Evolutionary conservation across 805 yeast genomes (phyloP).

Genomic region (Ogataea trehaloabstinens): DNA sequence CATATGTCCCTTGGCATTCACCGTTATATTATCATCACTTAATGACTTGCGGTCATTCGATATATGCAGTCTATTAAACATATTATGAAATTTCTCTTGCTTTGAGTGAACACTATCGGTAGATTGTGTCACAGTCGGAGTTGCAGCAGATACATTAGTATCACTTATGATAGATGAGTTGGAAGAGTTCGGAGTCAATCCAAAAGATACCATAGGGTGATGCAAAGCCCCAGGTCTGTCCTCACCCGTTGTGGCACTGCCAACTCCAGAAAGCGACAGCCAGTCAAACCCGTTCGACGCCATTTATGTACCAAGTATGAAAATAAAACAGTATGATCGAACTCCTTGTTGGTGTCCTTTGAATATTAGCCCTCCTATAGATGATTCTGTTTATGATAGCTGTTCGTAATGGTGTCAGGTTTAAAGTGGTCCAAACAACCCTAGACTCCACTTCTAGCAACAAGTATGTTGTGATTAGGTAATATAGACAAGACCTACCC

Average conservation of each 20-base stretch:
- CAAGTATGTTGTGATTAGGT: too few species aligned
- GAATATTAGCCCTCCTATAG: too few species aligned
- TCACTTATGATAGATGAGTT: constrained; percentile 9
- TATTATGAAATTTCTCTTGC: constrained; percentile 20
- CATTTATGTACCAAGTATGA: too few species aligned
- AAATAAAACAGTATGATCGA: not conserved
- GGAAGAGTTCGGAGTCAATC: constrained; percentile 24
- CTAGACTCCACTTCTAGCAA: too few species aligned
- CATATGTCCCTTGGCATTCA: constrained; percentile 5
- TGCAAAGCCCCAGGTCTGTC: constrained; percentile 13
- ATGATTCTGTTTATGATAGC: too few species aligned
- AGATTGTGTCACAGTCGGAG: not conserved
- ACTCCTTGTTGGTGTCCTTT: too few species aligned
- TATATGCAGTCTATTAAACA: constrained; percentile 21
- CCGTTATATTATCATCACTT: constrained; percentile 22
- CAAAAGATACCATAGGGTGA: constrained; percentile 55
- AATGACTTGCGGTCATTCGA: constrained; percentile 16
- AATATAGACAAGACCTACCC: too few species aligned
- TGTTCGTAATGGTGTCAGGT: too few species aligned
- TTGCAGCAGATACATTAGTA: not conserved
- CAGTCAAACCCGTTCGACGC: constrained; percentile 22
- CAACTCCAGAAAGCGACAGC: constrained; percentile 21
- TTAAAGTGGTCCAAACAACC: too few species aligned
- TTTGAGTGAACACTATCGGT: constrained; percentile 4
- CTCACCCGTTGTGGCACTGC: constrained; percentile 1